These are phyloP conservation scores for Fusarium chaquense DNA, from an alignment of 2,329 filamentous ascomycete species.

Conservation along the genomic window DNA sequence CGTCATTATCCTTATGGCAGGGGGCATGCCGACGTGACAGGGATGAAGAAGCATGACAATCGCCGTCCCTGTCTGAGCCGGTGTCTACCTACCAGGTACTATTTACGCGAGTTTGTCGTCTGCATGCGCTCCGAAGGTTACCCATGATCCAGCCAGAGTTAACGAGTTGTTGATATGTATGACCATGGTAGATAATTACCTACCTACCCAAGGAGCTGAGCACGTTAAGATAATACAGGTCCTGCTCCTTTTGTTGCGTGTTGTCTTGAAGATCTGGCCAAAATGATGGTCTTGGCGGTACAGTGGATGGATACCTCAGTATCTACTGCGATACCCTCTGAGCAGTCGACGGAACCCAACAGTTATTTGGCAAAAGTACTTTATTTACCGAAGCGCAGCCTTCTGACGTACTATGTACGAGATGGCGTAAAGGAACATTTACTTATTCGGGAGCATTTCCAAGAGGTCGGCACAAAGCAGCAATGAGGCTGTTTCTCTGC, in stretches of 20 bases:
- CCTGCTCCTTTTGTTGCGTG: background rate
- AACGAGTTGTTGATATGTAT: background rate
- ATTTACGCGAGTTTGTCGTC: background rate
- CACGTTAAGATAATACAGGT: background rate
- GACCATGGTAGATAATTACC: background rate
- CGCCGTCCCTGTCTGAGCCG: constrained; percentile 25
- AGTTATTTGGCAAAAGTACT: constrained; percentile 3
- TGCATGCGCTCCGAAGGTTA: constrained; percentile 2
- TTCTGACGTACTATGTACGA: background rate
- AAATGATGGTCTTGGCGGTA: background rate
- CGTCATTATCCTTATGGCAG: constrained; percentile 45
- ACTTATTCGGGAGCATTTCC: constrained; percentile 10
- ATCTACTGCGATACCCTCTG: background rate
- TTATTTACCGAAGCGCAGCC: background rate
- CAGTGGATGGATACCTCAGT: no score
- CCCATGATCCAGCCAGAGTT: background rate
- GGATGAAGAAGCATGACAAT: constrained; percentile 25
- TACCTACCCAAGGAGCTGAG: background rate
- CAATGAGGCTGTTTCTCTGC: constrained; percentile 12
- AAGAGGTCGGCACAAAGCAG: background rate
- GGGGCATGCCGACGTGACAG: constrained; percentile 28
- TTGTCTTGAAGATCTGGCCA: background rate
- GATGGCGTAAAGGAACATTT: constrained; percentile 5
- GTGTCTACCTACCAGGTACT: background rate
- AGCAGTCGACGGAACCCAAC: background rate